Percentiles rank a stretch among this genome's conserved stretches.
Conservation (phyloP, 2,329 filamentous ascomycete genomes). For the Chaetomiaceae sp. region DNA sequence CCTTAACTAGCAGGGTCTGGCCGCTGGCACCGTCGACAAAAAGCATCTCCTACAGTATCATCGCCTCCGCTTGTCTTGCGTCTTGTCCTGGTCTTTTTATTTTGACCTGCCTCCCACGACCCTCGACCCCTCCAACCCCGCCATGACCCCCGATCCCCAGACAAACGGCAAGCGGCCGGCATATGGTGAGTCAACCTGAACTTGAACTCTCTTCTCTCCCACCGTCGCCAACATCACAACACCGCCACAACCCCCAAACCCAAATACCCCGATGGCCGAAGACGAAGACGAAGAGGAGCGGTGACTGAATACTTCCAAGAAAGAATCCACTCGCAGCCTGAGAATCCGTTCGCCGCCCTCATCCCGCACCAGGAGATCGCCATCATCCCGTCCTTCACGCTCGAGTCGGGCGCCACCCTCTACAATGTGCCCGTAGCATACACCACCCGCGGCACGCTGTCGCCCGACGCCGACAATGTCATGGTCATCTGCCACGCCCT, state of each 20-base stretch:
- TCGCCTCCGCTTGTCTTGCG: no score
- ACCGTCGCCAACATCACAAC: not conserved
- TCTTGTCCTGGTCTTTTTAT: no score
- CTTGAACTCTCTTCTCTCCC: not conserved
- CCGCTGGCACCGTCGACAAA: not conserved
- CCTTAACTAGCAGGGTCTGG: not conserved
- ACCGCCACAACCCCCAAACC: no score
- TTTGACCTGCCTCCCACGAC: no score
- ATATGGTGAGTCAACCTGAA: slow-evolving; percentile 26
- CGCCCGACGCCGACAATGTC: slow-evolving; percentile 56
- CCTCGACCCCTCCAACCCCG: not conserved
- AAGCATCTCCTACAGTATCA: no score
- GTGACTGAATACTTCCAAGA: slow-evolving; percentile 62
- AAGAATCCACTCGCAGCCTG: slow-evolving; percentile 66
- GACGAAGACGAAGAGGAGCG: slow-evolving; percentile 31
- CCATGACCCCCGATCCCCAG: slow-evolving; percentile 16
- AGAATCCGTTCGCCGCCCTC: slow-evolving; percentile 83
- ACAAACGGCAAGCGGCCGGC: slow-evolving; percentile 2
- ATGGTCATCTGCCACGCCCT: slow-evolving; percentile 80
- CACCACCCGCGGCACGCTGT: slow-evolving; percentile 59
- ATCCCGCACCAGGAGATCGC: slow-evolving; percentile 87
- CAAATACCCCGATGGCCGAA: no score
- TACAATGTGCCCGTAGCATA: slow-evolving; percentile 69
- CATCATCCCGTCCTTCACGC: slow-evolving; percentile 80
- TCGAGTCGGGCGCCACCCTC: slow-evolving; percentile 85